Evolutionary conservation across 495 filamentous ascomycete species (phyloP), one percentile per base, ranked within the genome.

Genomic region (Trichocladium antarcticum): DNA sequence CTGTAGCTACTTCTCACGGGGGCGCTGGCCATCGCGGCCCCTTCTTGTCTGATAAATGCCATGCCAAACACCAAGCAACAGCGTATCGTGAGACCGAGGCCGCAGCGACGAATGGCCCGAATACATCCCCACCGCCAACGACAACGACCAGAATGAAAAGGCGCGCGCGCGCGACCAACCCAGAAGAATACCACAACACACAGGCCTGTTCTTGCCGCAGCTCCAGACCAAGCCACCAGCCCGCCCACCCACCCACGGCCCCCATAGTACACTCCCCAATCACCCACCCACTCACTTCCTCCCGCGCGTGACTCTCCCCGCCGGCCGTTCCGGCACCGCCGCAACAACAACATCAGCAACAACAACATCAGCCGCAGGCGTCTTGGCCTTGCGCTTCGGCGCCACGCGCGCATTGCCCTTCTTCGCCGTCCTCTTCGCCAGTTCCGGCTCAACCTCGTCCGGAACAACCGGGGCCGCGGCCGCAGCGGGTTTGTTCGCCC

Each of bases 371-470:
- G 51, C 37, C 15, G 50, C 20, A n/a, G 49, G 37, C 10, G 50
- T 22, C 31, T 49, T 53, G n/a, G 19, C 46, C 20, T 53, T 53
- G 5, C 31, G 5, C 31, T 27, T 34, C n/a, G 39, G 14, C 24
- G 22, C 45, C 15, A 42, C 15, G 36, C 41, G 39, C 12, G 51
- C 36, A 19, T 48, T 52, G 19, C 37, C 45, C 27, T 52, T 52
- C 9, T 22, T 28, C 28, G 42, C 19, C 28, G 12, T 5, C 28
- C 32, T 45, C 12, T 17, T 10, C 15, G n/a, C 21, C 17, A 15
- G 21, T 10, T 24, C 36, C 3, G 36, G 11, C 7, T 10, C 31
- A 10, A 14, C 31, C 31, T 32, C 9, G 7, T 32, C 12, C 31
- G 10, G n/a, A n/a, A n/a, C n/a, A n/a, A n/a, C n/a, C n/a, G n/a